These are phyloP conservation scores for Pseudotsuga menziesii DNA, from an alignment of 75 land plant genomes.

Conservation along the genomic window DNA sequence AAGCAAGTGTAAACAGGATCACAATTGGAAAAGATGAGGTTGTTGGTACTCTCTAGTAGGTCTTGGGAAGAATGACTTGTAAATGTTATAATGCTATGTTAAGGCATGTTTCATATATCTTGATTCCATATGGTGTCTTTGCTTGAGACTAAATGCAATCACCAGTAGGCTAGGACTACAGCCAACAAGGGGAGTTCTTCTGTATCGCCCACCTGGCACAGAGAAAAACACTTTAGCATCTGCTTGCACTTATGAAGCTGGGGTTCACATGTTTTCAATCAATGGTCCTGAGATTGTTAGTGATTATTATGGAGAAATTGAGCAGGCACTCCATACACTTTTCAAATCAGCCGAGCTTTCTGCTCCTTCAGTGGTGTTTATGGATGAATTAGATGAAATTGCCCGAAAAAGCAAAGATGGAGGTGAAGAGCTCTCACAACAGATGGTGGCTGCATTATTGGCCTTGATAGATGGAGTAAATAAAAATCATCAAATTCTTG, in stretches of 20 bases:
- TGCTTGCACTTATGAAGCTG: slow-evolving; percentile 69
- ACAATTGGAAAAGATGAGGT: neutral
- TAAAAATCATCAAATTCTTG: slow-evolving; percentile 44
- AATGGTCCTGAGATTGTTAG: slow-evolving; percentile 90
- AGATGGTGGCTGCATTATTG: too few species aligned
- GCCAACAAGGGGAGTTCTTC: slow-evolving; percentile 81
- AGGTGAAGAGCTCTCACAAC: too few species aligned
- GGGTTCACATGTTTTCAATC: slow-evolving; percentile 72
- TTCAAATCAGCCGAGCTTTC: slow-evolving; percentile 60
- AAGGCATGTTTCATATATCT: slow-evolving; percentile 1
- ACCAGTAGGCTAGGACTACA: slow-evolving; percentile 25
- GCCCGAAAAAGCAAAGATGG: too few species aligned
- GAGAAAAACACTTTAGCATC: slow-evolving; percentile 91
- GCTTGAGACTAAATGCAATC: neutral
- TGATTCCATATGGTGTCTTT: slow-evolving; percentile 7
- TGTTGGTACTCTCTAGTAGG: neutral
- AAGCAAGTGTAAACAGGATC: slow-evolving; percentile 19
- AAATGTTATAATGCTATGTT: neutral
- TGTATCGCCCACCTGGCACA: slow-evolving; percentile 97
- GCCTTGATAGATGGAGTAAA: slow-evolving; percentile 77
- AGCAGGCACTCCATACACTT: slow-evolving; percentile 65
- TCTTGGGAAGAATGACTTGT: neutral
- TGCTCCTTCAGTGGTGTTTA: slow-evolving; percentile 88
- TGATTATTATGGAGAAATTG: slow-evolving; percentile 92
- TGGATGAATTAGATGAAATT: too few species aligned